A percentile compares a stretch with the other conserved stretches of the same genome.
Conservation (phyloP, 129 eudicot species). For the Rutidosis leptorrhynchoides region DNA sequence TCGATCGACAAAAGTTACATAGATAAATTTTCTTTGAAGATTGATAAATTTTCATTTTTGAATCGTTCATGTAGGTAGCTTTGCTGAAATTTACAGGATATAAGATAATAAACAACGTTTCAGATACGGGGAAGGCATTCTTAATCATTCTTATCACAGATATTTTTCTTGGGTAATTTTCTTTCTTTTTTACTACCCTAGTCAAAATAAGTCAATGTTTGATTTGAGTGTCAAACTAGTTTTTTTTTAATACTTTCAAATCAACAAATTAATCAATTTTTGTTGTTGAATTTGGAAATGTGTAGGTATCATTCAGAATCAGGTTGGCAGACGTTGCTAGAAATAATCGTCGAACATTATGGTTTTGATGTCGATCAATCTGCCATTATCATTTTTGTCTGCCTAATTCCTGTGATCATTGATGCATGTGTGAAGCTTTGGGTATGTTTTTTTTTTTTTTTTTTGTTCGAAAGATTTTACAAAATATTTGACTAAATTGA, state of each 20-base stretch:
- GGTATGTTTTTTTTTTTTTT: constrained; percentile 57
- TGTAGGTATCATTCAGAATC: constrained; percentile 95
- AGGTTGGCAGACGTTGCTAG: constrained; percentile 90
- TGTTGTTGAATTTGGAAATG: constrained; percentile 14
- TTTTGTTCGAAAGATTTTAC: not conserved
- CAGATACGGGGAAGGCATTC: constrained; percentile 96
- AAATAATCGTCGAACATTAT: constrained; percentile 80
- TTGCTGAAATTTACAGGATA: constrained; percentile 97
- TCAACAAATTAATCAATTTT: not conserved
- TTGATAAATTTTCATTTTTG: not conserved
- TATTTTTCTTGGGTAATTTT: constrained; percentile 82
- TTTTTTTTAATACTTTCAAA: not conserved
- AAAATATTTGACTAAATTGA: not conserved
- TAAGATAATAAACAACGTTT: constrained; percentile 72
- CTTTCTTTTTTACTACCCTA: constrained; percentile 16
- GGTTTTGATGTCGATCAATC: constrained; percentile 84
- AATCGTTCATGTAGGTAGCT: constrained; percentile 67
- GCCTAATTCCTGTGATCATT: constrained; percentile 70
- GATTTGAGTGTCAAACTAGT: constrained; percentile 10
- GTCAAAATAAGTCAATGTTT: not conserved
- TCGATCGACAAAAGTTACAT: too few relatives aligned
- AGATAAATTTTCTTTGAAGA: not conserved
- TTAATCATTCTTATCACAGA: constrained; percentile 76
- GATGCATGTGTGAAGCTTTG: constrained; percentile 97
- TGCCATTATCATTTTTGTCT: constrained; percentile 68